phyloP scores from a whole-genome alignment of 208 protist genomes.

The Crithidia sp. region DNA sequence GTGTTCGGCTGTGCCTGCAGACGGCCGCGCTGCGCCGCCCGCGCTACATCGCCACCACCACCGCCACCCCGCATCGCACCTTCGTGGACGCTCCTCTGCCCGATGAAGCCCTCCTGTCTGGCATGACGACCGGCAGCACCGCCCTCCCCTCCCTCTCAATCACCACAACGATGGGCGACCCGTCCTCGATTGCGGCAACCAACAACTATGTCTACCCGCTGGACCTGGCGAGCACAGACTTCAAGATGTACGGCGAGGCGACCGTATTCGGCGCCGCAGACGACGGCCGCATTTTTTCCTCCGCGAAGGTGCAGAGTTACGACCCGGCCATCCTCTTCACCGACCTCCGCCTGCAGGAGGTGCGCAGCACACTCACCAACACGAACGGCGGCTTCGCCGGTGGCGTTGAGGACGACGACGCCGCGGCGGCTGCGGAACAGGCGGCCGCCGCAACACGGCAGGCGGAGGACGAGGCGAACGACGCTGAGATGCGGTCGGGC shows the following conservation, averaged over 20 bases:
- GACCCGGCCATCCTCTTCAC: constrained; percentile 55
- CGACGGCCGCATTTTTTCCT: constrained; percentile 58
- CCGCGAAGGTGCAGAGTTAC: constrained; percentile 54
- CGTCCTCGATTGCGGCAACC: neutral
- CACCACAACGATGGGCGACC: constrained; percentile 11
- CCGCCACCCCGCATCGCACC: constrained; percentile 2
- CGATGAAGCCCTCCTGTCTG: constrained; percentile 19
- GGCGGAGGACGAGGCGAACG: constrained; percentile 52
- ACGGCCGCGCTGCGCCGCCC: neutral
- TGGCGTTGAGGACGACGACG: constrained; percentile 19
- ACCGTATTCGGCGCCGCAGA: constrained; percentile 35
- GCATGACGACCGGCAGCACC: constrained; percentile 10
- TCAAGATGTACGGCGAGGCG: constrained; percentile 69
- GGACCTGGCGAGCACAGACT: constrained; percentile 29
- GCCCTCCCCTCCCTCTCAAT: neutral
- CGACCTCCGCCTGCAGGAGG: constrained; percentile 50
- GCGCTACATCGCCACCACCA: no score
- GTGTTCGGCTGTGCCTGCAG: neutral
- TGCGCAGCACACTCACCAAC: constrained; percentile 11
- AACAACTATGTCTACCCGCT: constrained; percentile 49
- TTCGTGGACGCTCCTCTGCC: constrained; percentile 30
- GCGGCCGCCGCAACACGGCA: constrained; percentile 20
- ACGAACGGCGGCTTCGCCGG: neutral
- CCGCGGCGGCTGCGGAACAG: constrained; percentile 19
- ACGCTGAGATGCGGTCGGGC: constrained; percentile 61